phyloP scores from a whole-genome alignment of 75 land plant genomes.

The Selaginella moellendorffii region DNA sequence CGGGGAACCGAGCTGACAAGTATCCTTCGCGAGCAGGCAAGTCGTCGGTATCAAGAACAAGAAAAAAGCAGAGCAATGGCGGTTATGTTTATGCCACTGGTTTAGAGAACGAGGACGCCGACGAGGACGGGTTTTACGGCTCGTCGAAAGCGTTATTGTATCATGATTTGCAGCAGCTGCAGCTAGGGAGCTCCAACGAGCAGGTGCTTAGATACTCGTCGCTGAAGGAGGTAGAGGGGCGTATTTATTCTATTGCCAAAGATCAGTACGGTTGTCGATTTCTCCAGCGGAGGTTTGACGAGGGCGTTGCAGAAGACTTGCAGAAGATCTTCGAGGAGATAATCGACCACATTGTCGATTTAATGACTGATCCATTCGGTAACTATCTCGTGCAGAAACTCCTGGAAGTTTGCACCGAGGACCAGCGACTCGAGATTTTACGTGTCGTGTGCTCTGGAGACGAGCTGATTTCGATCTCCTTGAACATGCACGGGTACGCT shows the following conservation, averaged over 20 bases:
- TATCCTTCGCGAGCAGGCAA: too few species aligned
- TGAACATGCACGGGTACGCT: constrained; percentile 60
- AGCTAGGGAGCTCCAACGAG: too few species aligned
- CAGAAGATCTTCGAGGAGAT: constrained; percentile 54
- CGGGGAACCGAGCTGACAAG: too few species aligned
- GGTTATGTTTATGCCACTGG: too few species aligned
- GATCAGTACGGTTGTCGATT: constrained; percentile 77
- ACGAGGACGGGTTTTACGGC: too few species aligned
- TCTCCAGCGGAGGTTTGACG: constrained; percentile 44
- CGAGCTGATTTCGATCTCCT: constrained; percentile 38
- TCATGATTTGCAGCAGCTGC: constrained; percentile 17
- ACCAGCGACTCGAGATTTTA: constrained; percentile 46
- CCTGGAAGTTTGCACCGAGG: constrained; percentile 54
- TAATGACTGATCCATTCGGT: constrained; percentile 77
- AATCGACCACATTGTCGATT: constrained; percentile 48
- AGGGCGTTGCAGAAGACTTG: constrained; percentile 45
- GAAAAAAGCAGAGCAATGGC: too few species aligned
- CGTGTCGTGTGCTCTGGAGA: constrained; percentile 27
- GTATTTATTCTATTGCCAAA: constrained; percentile 48
- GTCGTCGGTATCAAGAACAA: too few species aligned
- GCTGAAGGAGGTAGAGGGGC: constrained; percentile 41
- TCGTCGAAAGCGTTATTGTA: too few species aligned
- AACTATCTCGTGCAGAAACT: constrained; percentile 80
- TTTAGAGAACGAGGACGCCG: too few species aligned
- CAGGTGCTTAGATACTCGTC: too few species aligned